Base-by-base conservation (phyloP, 139 green algal genomes). In the Limnomonas spitsbergensis region DNA sequence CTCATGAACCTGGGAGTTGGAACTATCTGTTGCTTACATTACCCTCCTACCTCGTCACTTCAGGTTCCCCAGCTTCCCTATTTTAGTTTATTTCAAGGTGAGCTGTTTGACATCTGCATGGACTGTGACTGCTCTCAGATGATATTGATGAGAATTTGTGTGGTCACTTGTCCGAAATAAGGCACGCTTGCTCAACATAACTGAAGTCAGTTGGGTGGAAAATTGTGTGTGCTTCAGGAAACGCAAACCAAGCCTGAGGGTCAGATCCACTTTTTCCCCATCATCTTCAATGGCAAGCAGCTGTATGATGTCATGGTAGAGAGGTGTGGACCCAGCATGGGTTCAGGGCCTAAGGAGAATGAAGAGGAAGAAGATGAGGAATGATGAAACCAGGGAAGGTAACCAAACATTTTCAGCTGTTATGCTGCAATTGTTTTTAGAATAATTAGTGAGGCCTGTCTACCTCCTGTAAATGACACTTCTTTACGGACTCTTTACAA, bases 61-160 rank as follows among this genome's bases (percentile, higher is more conserved):
- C 47, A 61, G 47, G 47, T 61, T 61, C 47, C 94, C 96, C 0
- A 78, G 54, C 2, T 98, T 99, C 85, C 96, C 96, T 31, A 83
- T 98, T 9, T 87, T 99, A 20, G 92, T 98, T 0, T 98, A 98
- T 87, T 99, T 98, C 90, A 99, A 98, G 93, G 91, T 93, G 52
- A 2, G 82, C 20, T 76, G 9, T 20, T 20, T 37, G 14, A 14
- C 47, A 14, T 20, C 47, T 20, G 14, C 47, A 61, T 61, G 14
- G 14, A 14, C 20, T 20, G 14, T 61, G 14, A 14, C 61, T 31
- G 27, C 20, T 14, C 61, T 70, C 4, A 70, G 27, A 2, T 67
- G 27, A 31, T 68, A 67, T 40, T 3, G 27, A 3, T 77, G 29
- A 40, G 2, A 7, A 52, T 24, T n/a, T n/a, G n/a, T n/a, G n/a